Base-by-base conservation (phyloP, 2,329 filamentous ascomycete species). In the Emmonsia crescens region DNA sequence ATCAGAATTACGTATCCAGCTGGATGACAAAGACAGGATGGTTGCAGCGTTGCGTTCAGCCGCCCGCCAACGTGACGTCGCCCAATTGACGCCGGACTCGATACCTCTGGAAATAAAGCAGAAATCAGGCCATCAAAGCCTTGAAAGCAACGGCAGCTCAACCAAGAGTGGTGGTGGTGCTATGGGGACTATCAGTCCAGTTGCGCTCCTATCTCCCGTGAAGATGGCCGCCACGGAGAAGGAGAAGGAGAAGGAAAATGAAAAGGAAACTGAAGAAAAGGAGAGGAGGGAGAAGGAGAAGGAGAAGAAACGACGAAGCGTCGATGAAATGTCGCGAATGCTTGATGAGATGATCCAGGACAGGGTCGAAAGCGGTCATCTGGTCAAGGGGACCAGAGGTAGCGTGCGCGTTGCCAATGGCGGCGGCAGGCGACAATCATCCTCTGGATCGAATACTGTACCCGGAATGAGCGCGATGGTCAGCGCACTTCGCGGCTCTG, bases 21-120 rank as follows among this genome's bases (percentile, higher is more conserved):
- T 97, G 0, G 93, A 97, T 68, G 93, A 97, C 76, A 96, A 96
- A 74, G 93, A 96, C 72, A 85, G 89, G 12, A 99, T 97, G 91
- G 81, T 97, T 60, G 80, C 87, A 3, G 94, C 94, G 1, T 80
- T 99, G 60, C 86, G 91, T 49, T 93, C 85, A 65, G 91, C 91
- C 1, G 88, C 91, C 12, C 86, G 92, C 61, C 94, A 93, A 65
- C 85, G 92, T 58, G 93, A 96, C 65, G 84, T 86, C 3, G 91
- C 91, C 5, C 89, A 93, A 66, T 80, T 80, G 63, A 74, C 74
- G 14, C 69, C 72, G 9, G 76, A 78, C 38, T 66, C 69, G 19
- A 68, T 70, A 19, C 68, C 69, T 2, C 65, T 68, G 2, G 75
- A 75, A 27, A 59, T 51, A 33, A 57, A 57, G 33, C 55, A 66